Evolutionary conservation across 1,139 yeast genomes (phyloP), one percentile per base, ranked within the genome.

Genomic region (Taiozyma sp.): DNA sequence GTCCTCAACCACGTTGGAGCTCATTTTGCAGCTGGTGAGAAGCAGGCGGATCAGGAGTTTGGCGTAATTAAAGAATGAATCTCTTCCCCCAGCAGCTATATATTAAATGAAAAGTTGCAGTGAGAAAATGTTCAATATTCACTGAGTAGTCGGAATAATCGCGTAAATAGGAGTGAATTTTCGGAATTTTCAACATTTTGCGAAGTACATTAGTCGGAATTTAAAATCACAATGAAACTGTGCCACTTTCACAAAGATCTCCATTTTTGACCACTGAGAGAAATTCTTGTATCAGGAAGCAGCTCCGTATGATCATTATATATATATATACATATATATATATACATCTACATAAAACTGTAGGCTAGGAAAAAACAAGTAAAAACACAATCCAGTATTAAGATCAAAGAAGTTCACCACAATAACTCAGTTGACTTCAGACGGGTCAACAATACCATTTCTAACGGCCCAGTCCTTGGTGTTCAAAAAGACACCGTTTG

Each of bases 391-490:
- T 19, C 3, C 36, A 32, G 36, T 32, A 32, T 7, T 32, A 32
- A 30, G 7, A 12, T 30, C 4, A 36, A 36, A 5, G 16, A n/a
- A 34, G 8, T 10, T 16, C 14, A 38, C 23, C 6, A 3, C 8
- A 24, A 38, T 22, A 8, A 19, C 14, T 38, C 8, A 38, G 24
- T 38, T 38, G 16, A 45, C 47, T 23, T 48, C 51, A 40, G 36
- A 42, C 6, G 42, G 29, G 39, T 52, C 57, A 32, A 85, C 71
- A 51, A 90, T 73, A 43, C 97, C 97, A 67, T 91, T 91, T 68
- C 92, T 79, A 24, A 76, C 67, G 19, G 88, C 82, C 98, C 98
- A 91, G 36, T 77, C 78, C 63, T 76, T 78, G 34, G 93, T 90
- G 60, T 89, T 81, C 57, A 89, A 67, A 66, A 92, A 92, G 9